These are phyloP conservation scores for Letharia columbiana DNA, from an alignment of 495 filamentous ascomycete genomes.

Conservation along the genomic window DNA sequence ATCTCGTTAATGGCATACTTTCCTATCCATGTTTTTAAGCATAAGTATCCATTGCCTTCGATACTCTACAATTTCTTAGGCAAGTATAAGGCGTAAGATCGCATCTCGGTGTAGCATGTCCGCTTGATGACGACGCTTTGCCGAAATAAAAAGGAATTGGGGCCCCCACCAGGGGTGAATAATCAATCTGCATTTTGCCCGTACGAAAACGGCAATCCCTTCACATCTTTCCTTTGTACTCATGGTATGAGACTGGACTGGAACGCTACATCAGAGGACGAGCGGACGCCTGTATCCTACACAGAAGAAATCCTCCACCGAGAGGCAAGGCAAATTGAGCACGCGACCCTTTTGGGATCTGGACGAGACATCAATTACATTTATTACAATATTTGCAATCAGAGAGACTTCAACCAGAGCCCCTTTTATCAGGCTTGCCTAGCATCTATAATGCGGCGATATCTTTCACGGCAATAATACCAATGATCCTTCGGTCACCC, in stretches of 20 bases:
- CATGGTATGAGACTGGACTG: neutral
- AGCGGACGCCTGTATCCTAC: neutral
- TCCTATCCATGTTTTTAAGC: no score
- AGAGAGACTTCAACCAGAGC: neutral
- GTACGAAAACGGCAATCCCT: neutral
- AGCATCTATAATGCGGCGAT: conserved; percentile 12
- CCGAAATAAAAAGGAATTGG: neutral
- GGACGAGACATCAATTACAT: neutral
- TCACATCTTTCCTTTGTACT: neutral
- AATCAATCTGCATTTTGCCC: neutral
- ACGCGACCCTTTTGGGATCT: neutral
- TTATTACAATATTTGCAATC: neutral
- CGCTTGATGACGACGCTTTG: conserved; percentile 8
- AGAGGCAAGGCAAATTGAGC: neutral
- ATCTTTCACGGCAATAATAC: neutral
- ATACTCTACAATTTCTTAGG: no score
- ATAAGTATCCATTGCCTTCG: no score
- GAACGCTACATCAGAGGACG: neutral
- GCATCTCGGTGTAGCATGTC: neutral
- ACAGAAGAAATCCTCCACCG: neutral
- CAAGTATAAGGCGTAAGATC: neutral
- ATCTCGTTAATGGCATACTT: neutral
- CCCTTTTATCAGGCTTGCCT: neutral
- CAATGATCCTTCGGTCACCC: conserved; percentile 16
- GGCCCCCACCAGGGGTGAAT: neutral